Base-by-base conservation (phyloP, 495 filamentous ascomycete genomes). In the Penicillium mononematosum region DNA sequence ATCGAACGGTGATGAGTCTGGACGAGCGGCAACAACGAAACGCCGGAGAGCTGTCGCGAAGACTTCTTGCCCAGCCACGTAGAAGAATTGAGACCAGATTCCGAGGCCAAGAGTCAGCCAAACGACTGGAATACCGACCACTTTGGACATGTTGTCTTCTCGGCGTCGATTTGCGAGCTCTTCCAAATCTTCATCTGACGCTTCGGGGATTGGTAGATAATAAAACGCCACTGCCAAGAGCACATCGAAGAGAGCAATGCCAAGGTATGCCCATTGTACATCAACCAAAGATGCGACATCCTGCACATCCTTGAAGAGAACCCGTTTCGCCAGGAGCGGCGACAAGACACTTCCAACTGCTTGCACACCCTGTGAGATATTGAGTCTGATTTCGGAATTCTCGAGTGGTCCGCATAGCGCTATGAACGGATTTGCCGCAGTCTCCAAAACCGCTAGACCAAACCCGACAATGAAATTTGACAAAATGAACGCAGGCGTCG, bases 211-310 rank as follows among this genome's bases (percentile, higher is more conserved):
- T 5, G 81, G 81, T 1, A 87, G 67, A 61, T 88, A 88, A 58
- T 82, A 86, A 66, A 87, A 88, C 0, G 73, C 79, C 12, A 88
- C 72, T 8, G 86, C 86, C 2, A 90, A 75, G 7, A 86, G 65
- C 16, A 88, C 74, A 47, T 81, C 84, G 61, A 88, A 87, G 1
- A 89, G 72, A 3, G 83, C 78, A 48, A 88, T 87, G 38, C 81
- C 86, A 5, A 90, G 82, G 53, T 88, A 89, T 16, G 85, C 79
- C 87, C 87, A 90, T 65, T 90, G 87, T 1, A 87, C 83, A 54
- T 86, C 76, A 20, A 88, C 80, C 12, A 89, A 68, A 19, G 81
- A 80, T 0, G 80, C 73, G 8, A 81, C 81, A 50, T 78, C 71
- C 7, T 66, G 63, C 19, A 82, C 74, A 50, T 70, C 66, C 42